Percentiles rank a stretch among this genome's conserved stretches.
These are phyloP conservation scores for Calonectria crousiana DNA, from an alignment of 2,329 filamentous ascomycete species.

Conservation along the genomic window DNA sequence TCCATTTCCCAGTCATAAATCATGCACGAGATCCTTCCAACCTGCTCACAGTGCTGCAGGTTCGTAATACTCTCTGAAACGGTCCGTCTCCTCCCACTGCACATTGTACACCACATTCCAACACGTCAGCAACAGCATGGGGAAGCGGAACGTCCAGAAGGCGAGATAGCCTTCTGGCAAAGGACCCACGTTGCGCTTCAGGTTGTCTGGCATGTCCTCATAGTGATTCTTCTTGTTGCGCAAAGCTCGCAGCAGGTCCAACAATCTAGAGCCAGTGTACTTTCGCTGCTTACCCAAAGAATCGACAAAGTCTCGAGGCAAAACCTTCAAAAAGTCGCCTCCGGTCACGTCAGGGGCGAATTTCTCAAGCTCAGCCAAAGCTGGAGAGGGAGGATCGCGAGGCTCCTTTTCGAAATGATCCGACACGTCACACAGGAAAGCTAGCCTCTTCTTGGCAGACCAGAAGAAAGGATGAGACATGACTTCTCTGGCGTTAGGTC, in stretches of 20 bases:
- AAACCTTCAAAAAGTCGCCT: constrained; percentile 80
- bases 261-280: constrained; percentile 85
- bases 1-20: not conserved
- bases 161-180: constrained; percentile 84
- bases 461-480: constrained; percentile 98
- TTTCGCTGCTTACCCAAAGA: constrained; percentile 94
- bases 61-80: constrained; percentile 80
- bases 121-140: constrained; percentile 81
- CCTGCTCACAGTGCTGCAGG: constrained; percentile 53
- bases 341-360: constrained; percentile 67
- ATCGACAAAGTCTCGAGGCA: constrained; percentile 87
- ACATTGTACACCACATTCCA: constrained; percentile 80
- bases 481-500: constrained; percentile 82
- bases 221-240: constrained; percentile 99
- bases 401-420: constrained; percentile 96
- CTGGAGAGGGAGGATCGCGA: constrained; percentile 81
- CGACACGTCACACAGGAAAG: constrained; percentile 95
- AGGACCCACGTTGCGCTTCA: constrained; percentile 77
- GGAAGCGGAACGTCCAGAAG: constrained; percentile 87
- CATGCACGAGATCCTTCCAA: not conserved
- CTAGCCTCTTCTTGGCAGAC: constrained; percentile 87
- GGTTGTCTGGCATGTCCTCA: constrained; percentile 88
- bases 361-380: constrained; percentile 71
- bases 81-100: constrained; percentile 71
- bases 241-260: constrained; percentile 89